A percentile compares a stretch with the other conserved stretches of the same genome.
phyloP scores from a whole-genome alignment of 139 green algal species.

The Chlorella sp. region DNA sequence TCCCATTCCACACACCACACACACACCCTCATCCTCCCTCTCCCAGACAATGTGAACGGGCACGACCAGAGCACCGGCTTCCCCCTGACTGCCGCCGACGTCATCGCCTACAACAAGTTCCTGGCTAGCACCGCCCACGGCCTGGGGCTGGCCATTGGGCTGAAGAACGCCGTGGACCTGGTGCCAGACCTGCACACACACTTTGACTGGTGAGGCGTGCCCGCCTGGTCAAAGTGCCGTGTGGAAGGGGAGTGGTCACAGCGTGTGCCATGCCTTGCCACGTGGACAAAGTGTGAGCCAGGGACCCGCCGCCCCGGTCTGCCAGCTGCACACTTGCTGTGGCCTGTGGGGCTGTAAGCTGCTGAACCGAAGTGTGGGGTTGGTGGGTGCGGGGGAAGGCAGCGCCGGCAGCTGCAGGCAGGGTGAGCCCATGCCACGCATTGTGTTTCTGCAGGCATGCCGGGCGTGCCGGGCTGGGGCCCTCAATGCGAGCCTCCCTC shows the following conservation, averaged over 20 bases:
- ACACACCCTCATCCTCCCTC: too few relatives aligned
- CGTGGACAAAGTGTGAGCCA: neutral
- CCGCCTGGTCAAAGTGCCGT: neutral
- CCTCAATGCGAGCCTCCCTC: neutral
- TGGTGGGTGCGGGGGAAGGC: too few relatives aligned
- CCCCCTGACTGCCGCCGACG: neutral
- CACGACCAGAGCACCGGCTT: neutral
- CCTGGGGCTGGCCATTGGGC: neutral
- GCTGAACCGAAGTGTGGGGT: too few relatives aligned
- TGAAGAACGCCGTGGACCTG: neutral
- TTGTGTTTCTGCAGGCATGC: neutral
- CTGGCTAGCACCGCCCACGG: neutral
- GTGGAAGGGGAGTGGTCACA: too few relatives aligned
- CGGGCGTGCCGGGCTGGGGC: too few relatives aligned
- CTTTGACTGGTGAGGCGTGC: conserved; percentile 3
- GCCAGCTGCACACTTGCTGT: neutral
- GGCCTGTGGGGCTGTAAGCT: too few relatives aligned
- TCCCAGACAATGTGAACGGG: conserved; percentile 11
- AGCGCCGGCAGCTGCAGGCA: too few relatives aligned
- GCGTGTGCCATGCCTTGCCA: neutral
- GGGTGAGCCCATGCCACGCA: neutral
- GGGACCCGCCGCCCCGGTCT: too few relatives aligned
- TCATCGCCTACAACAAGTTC: neutral
- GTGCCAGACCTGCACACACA: neutral
- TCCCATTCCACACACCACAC: too few relatives aligned